Conservation (phyloP, 495 filamentous ascomycete genomes). For the Penicillium cataractarum region DNA sequence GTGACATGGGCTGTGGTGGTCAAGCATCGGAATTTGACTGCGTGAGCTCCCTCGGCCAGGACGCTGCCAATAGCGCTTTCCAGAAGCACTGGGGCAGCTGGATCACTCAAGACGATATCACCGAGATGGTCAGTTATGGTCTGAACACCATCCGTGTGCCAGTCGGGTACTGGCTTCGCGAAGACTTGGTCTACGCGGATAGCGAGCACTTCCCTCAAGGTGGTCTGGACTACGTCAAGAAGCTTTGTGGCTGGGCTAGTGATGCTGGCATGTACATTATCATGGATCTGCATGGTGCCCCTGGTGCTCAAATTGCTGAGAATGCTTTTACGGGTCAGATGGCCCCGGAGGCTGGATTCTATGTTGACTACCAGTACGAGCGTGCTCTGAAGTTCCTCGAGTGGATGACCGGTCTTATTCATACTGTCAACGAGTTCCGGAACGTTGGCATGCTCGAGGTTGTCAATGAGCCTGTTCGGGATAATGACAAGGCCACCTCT, state of each 20-base stretch:
- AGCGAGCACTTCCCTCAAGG: constrained; percentile 63
- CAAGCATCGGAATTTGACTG: constrained; percentile 60
- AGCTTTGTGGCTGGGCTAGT: constrained; percentile 58
- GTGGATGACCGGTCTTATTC: constrained; percentile 60
- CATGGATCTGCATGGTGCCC: constrained; percentile 66
- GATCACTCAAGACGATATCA: constrained; percentile 60
- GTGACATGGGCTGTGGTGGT: constrained; percentile 56
- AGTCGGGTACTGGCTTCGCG: constrained; percentile 65
- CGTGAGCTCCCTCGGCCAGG: constrained; percentile 56
- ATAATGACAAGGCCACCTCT: constrained; percentile 29
- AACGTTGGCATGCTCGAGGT: constrained; percentile 64
- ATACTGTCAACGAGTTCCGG: constrained; percentile 52
- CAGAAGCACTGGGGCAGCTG: constrained; percentile 60
- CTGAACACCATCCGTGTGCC: constrained; percentile 67
- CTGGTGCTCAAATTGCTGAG: constrained; percentile 55
- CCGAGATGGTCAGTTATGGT: constrained; percentile 54
- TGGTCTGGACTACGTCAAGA: constrained; percentile 55
- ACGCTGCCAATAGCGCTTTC: constrained; percentile 55
- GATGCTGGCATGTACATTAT: constrained; percentile 64
- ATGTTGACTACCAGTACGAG: constrained; percentile 57
- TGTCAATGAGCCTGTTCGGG: constrained; percentile 61
- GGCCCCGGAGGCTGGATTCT: constrained; percentile 55
- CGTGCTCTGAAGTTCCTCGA: constrained; percentile 60
- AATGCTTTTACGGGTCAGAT: constrained; percentile 61
- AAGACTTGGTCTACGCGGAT: constrained; percentile 55